These are phyloP conservation scores for Chalciporus chontae DNA, from an alignment of 768 basidiomycete species.

Conservation along the genomic window DNA sequence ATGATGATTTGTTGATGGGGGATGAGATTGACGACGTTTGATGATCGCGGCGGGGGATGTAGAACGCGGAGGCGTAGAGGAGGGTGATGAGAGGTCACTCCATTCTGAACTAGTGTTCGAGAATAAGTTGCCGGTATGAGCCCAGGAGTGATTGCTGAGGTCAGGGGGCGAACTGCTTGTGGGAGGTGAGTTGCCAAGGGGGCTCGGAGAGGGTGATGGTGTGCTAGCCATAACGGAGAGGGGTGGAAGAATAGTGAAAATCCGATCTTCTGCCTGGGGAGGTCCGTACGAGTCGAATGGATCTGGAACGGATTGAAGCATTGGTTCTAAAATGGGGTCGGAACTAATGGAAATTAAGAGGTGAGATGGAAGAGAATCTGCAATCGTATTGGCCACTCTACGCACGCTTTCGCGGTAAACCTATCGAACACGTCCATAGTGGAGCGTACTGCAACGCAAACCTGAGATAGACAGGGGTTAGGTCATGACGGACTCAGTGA, in stretches of 20 bases:
- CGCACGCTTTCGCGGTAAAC: conserved; percentile 83
- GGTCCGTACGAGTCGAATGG: conserved; percentile 92
- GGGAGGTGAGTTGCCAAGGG: conserved; percentile 46
- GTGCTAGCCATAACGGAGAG: conserved; percentile 69
- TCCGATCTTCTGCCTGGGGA: conserved; percentile 82
- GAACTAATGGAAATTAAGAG: conserved; percentile 43
- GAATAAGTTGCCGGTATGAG: conserved; percentile 45
- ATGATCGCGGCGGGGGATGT: conserved; percentile 43
- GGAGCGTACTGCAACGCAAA: conserved; percentile 81
- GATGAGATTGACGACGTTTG: conserved; percentile 52
- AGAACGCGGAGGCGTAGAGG: conserved; percentile 46
- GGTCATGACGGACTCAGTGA: conserved; percentile 2
- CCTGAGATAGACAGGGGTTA: conserved; percentile 36
- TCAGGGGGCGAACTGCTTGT: conserved; percentile 33
- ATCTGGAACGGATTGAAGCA: conserved; percentile 87
- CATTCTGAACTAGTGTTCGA: conserved; percentile 55
- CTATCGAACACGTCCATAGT: conserved; percentile 91
- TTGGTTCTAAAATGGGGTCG: conserved; percentile 86
- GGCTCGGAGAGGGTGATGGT: conserved; percentile 57
- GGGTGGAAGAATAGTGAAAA: conserved; percentile 90
- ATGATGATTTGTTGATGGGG: conserved; percentile 36
- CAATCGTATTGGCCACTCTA: conserved; percentile 6
- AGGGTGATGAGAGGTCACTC: conserved; percentile 41
- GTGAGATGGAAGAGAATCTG: conserved; percentile 10
- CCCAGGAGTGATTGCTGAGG: conserved; percentile 46